A percentile compares a stretch with the other conserved stretches of the same genome.
Evolutionary conservation across 148 eudicot species (phyloP).

Genomic region (Pouteria glomerata): DNA sequence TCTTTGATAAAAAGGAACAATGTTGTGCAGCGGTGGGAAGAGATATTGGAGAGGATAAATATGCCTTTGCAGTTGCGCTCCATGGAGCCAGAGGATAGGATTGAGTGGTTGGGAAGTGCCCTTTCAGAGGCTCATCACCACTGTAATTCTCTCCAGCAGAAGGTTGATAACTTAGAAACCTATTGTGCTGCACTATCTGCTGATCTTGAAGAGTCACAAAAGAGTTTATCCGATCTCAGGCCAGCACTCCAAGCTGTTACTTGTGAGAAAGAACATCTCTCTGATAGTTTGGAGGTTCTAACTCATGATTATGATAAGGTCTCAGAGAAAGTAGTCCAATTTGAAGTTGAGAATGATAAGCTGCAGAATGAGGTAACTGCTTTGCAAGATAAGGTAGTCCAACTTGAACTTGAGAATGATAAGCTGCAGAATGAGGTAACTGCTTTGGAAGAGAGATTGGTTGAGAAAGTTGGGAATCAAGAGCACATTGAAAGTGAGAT

Average conservation of each 20-base stretch:
- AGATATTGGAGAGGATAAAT: conserved; percentile 65
- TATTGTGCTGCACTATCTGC: conserved; percentile 45
- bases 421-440: conserved; percentile 44
- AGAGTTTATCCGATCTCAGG: conserved; percentile 51
- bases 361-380: conserved; percentile 41
- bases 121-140: conserved; percentile 73
- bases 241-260: conserved; percentile 39
- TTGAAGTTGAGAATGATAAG: conserved; percentile 37
- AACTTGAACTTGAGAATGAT: conserved; percentile 36
- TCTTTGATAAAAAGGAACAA: conserved; percentile 89
- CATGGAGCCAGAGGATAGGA: conserved; percentile 90
- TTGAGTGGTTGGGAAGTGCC: conserved; percentile 84
- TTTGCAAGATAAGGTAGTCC: conserved; percentile 39
- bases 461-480: conserved; percentile 35
- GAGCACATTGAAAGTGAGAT: conserved; percentile 55
- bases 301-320: conserved; percentile 45
- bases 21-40: conserved; percentile 93
- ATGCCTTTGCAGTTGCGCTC: conserved; percentile 78
- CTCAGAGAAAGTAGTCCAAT: conserved; percentile 32
- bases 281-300: conserved; percentile 40
- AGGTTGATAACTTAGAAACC: conserved; percentile 56
- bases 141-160: conserved; percentile 78
- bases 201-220: conserved; percentile 60
- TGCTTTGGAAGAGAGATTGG: conserved; percentile 38
- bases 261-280: conserved; percentile 57